Conservation (phyloP, 768 basidiomycete species). For the Termitomyces sp. region DNA sequence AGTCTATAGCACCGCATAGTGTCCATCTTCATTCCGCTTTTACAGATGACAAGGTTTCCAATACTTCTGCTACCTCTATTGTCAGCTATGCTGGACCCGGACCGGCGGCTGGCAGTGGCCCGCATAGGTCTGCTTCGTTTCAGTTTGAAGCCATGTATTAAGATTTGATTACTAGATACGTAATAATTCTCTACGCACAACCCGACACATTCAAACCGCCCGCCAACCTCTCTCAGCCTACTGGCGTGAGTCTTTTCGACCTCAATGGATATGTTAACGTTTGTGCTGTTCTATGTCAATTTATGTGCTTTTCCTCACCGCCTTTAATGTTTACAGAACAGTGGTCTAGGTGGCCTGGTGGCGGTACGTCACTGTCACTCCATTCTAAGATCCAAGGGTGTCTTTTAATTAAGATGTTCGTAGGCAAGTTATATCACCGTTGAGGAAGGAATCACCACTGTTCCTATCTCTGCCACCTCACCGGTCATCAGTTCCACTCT, state of each 20-base stretch:
- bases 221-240: conserved; percentile 42
- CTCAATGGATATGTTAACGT: conserved; percentile 55
- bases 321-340: conserved; percentile 26
- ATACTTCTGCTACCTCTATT: conserved; percentile 40
- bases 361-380: conserved; percentile 36
- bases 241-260: conserved; percentile 51
- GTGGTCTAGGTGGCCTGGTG: conserved; percentile 53
- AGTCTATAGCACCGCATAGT: not conserved
- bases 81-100: conserved; percentile 70
- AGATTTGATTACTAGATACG: conserved; percentile 46
- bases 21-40: not conserved
- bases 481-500: conserved; percentile 63
- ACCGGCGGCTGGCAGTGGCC: conserved; percentile 63
- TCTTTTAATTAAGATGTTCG: not conserved
- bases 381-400: not conserved
- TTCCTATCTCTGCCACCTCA: conserved; percentile 52
- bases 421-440: conserved; percentile 73
- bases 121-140: conserved; percentile 55
- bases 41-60: conserved; percentile 34
- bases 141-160: not conserved
- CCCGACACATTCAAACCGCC: conserved; percentile 60
- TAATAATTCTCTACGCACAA: conserved; percentile 60
- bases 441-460: conserved; percentile 58
- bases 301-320: not conserved
- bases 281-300: conserved; percentile 8